Evolutionary conservation across 78 protist genomes (phyloP).

Genomic region (Dictyostelium intermedium): DNA sequence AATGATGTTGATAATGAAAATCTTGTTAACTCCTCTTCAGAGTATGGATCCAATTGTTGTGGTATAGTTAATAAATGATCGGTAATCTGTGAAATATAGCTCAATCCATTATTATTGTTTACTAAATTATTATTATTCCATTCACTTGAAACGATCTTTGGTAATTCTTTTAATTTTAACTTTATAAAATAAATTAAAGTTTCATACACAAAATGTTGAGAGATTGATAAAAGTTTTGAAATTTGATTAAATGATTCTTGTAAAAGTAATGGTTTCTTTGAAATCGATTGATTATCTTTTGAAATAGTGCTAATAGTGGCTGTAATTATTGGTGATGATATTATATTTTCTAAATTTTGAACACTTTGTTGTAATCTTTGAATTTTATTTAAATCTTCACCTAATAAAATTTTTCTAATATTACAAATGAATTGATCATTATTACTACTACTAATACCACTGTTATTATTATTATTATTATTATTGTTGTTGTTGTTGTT

Average conservation of each 20-base stretch:
- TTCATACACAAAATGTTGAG: conserved; percentile 53
- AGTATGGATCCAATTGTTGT: conserved; percentile 67
- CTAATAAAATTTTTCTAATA: conserved; percentile 17
- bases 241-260: conserved; percentile 45
- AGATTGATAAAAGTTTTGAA: neutral
- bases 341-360: neutral
- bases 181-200: conserved; percentile 45
- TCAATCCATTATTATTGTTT: neutral
- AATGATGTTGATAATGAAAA: conserved; percentile 19
- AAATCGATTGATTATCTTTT: neutral
- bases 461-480: neutral
- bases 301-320: no score
- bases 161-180: conserved; percentile 32
- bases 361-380: conserved; percentile 12
- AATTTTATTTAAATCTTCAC: conserved; percentile 25
- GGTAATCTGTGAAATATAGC: conserved; percentile 49
- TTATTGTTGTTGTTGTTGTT: no score
- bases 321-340: neutral
- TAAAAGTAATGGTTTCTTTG: conserved; percentile 3
- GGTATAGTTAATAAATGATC: conserved; percentile 64
- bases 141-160: conserved; percentile 22
- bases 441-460: neutral
- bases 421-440: neutral
- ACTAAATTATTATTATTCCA: conserved; percentile 4
- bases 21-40: conserved; percentile 45